Percentiles rank a stretch among this genome's conserved stretches.
Conservation (phyloP, 805 yeast species). For the Pichia sporocuriosa region DNA sequence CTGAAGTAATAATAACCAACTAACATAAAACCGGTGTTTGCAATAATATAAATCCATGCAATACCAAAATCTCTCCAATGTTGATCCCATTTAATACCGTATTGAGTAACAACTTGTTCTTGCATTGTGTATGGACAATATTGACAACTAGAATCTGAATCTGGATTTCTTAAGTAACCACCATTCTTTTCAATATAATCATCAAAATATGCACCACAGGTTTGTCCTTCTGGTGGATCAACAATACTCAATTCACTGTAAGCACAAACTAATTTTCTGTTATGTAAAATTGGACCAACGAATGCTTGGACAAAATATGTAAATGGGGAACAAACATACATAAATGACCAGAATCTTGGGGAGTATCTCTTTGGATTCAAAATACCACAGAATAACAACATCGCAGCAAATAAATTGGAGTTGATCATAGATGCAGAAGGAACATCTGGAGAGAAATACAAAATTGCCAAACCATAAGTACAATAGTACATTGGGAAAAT, state of each 20-base stretch:
- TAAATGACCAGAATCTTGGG: constrained; percentile 53
- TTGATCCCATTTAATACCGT: constrained; percentile 38
- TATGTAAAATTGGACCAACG: constrained; percentile 44
- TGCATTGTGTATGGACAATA: constrained; percentile 42
- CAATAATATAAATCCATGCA: constrained; percentile 47
- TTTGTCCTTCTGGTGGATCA: constrained; percentile 52
- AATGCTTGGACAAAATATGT: constrained; percentile 60
- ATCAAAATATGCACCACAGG: constrained; percentile 53
- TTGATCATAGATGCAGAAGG: constrained; percentile 59
- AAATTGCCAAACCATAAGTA: constrained; percentile 46
- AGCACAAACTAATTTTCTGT: constrained; percentile 44
- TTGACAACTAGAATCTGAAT: constrained; percentile 42
- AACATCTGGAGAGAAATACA: constrained; percentile 56
- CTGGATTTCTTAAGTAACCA: constrained; percentile 58
- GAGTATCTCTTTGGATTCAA: constrained; percentile 48
- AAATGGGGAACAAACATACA: constrained; percentile 69
- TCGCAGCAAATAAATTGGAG: constrained; percentile 49
- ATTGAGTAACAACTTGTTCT: constrained; percentile 39
- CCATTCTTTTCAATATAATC: constrained; percentile 30
- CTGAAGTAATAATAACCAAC: constrained; percentile 16
- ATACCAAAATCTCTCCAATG: constrained; percentile 68
- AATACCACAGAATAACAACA: constrained; percentile 65
- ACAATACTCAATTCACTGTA: constrained; percentile 42
- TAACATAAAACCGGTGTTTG: constrained; percentile 33
- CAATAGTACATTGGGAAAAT: constrained; percentile 41